Evolutionary conservation across 495 filamentous ascomycete genomes (phyloP).

Genomic region (Tricharina praecox): DNA sequence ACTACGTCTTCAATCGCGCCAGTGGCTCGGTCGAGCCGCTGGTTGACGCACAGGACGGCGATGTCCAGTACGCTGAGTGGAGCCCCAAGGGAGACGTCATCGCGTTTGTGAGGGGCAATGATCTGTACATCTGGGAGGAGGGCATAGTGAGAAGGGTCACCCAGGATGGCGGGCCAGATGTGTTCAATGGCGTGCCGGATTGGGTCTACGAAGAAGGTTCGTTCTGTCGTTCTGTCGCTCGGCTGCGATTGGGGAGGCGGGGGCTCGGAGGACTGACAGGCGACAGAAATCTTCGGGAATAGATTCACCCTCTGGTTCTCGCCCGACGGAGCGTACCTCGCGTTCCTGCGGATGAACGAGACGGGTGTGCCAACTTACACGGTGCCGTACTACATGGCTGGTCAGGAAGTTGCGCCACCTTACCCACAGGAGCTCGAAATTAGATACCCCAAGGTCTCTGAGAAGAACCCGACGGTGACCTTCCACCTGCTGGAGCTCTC

Average conservation of each 20-base stretch:
- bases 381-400: slow-evolving; percentile 41
- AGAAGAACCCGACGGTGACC: slow-evolving; percentile 32
- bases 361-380: slow-evolving; percentile 40
- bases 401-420: slow-evolving; percentile 31
- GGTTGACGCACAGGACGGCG: slow-evolving; percentile 33
- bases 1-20: slow-evolving; percentile 35
- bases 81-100: slow-evolving; percentile 33
- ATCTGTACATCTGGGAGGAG: slow-evolving; percentile 37
- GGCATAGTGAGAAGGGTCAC: slow-evolving; percentile 36
- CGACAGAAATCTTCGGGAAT: slow-evolving; percentile 36
- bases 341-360: slow-evolving; percentile 42
- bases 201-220: slow-evolving; percentile 45
- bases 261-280: slow-evolving; percentile 7
- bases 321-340: slow-evolving; percentile 39
- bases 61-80: slow-evolving; percentile 42
- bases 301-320: slow-evolving; percentile 40
- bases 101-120: slow-evolving; percentile 40
- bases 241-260: too few relatives aligned
- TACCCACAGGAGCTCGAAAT: slow-evolving; percentile 38
- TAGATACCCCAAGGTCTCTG: slow-evolving; percentile 5
- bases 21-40: slow-evolving; percentile 32
- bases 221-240: too few relatives aligned
- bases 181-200: slow-evolving; percentile 43
- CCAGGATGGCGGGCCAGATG: slow-evolving; percentile 35
- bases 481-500: slow-evolving; percentile 34